Conservation (phyloP, 2,329 filamentous ascomycete genomes). For the Sporothrix brunneoviolacea region DNA sequence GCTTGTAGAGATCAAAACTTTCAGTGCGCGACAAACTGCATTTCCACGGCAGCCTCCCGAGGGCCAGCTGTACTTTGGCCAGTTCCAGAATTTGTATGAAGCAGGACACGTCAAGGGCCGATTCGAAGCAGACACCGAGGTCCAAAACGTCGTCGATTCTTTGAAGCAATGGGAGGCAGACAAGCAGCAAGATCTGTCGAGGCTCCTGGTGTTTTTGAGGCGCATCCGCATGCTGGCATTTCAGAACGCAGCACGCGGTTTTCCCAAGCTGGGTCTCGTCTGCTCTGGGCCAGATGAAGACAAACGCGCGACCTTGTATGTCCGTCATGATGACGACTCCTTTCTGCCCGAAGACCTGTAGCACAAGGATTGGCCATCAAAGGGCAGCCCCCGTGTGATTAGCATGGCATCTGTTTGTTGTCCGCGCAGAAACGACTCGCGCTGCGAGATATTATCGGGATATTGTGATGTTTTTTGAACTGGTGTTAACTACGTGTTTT, state of each 20-base stretch:
- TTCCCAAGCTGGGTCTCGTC: not conserved
- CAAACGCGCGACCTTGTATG: not conserved
- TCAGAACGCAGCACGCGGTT: not conserved
- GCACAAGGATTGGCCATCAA: too few species aligned
- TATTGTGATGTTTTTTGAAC: too few species aligned
- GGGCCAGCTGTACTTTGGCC: constrained; percentile 21
- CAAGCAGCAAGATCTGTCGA: not conserved
- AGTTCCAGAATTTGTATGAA: constrained; percentile 13
- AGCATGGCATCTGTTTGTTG: too few species aligned
- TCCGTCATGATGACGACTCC: not conserved
- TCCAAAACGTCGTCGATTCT: not conserved
- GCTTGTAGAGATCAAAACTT: constrained; percentile 21
- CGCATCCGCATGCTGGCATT: not conserved
- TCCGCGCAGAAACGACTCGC: too few species aligned
- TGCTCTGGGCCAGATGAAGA: not conserved
- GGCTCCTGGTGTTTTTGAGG: not conserved
- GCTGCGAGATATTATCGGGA: too few species aligned
- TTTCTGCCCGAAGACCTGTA: not conserved
- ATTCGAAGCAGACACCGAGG: not conserved
- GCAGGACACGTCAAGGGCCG: constrained; percentile 14
- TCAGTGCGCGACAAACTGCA: not conserved
- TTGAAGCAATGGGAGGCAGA: not conserved
- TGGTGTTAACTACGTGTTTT: too few species aligned
- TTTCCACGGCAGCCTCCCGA: constrained; percentile 12
- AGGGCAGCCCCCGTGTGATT: too few species aligned